Conservation (phyloP, 768 basidiomycete genomes). For the Auriscalpium orientale region DNA sequence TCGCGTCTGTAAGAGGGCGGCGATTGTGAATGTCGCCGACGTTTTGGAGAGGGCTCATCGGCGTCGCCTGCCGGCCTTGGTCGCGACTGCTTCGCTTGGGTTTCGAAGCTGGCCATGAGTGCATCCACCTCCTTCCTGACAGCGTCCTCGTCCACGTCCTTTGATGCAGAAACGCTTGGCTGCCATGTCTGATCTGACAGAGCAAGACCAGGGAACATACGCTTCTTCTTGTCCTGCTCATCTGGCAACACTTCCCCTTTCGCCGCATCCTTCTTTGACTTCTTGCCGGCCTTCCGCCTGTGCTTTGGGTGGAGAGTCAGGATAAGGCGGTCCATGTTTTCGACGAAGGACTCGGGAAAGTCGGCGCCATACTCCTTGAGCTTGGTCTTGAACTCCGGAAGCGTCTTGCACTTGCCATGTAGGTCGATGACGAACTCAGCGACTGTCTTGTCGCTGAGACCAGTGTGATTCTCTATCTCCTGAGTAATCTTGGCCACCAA, state of each 20-base stretch:
- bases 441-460: constrained; percentile 82
- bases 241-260: constrained; percentile 31
- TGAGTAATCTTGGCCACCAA: constrained; percentile 88
- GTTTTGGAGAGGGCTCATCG: constrained; percentile 38
- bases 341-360: constrained; percentile 85
- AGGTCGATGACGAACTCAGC: constrained; percentile 93
- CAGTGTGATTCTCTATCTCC: constrained; percentile 85
- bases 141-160: constrained; percentile 48
- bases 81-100: constrained; percentile 55
- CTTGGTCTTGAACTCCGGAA: constrained; percentile 74
- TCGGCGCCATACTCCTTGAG: constrained; percentile 71
- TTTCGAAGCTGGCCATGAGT: constrained; percentile 69
- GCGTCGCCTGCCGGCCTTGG: constrained; percentile 29
- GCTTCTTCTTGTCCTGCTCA: constrained; percentile 71
- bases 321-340: constrained; percentile 91
- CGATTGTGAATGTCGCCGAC: constrained; percentile 47
- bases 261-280: constrained; percentile 25
- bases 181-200: constrained; percentile 67
- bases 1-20: constrained; percentile 42
- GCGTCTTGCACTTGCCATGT: constrained; percentile 75
- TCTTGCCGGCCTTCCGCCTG: constrained; percentile 51
- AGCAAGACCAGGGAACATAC: constrained; percentile 87
- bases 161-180: constrained; percentile 32
- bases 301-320: constrained; percentile 93
- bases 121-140: constrained; percentile 87